Base-by-base conservation (phyloP, 2,329 filamentous ascomycete genomes). In the Aspergillus felis region DNA sequence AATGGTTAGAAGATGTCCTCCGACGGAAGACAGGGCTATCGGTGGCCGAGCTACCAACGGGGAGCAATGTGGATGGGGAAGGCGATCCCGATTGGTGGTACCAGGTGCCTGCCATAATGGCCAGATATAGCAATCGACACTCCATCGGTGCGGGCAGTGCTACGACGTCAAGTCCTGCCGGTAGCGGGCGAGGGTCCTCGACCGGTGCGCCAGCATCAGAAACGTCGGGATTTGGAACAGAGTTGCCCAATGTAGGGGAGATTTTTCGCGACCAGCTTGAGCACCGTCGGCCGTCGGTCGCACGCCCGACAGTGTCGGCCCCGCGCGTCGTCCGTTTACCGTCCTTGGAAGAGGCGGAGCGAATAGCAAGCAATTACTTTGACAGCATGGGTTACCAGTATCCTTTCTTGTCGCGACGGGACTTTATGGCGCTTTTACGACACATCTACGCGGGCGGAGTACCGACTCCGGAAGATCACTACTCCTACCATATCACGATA, bases 301-400 rank as follows among this genome's bases (percentile, higher is more conserved):
- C 73, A 14, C 71, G 73, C 22, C 68, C 71, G 4, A 42, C 61
- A 17, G 56, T 67, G 14, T 65, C 67, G 3, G 65, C 70, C 5
- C 71, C 71, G 25, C 69, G 67, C 14, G 68, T 74, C 17, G 58
- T 74, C 38, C 70, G 67, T 9, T 61, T 75, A 24, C 57, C 71
- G 6, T 74, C 73, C 2, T 62, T 74, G 53, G 70, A 71, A 29
- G 73, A 74, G 58, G 72, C 73, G 0, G 68, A 74, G 51, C 65
- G 61, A 41, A 56, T 75, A 8, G 62, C 68, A 1, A 64, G 59
- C 1, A 68, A 71, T 51, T 75, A 75, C 42, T 75, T 75, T 53
- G 73, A 75, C 44, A 72, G 71, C 38, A 68, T 75, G 53, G 73
- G 72, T 2, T 74, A 70, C 27, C 73, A 75, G 56, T 75, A 75